A percentile compares a stretch with the other conserved stretches of the same genome.
Conservation (phyloP, 352 stramenopile genomes). For the Globisporangium cylindrosporum region DNA sequence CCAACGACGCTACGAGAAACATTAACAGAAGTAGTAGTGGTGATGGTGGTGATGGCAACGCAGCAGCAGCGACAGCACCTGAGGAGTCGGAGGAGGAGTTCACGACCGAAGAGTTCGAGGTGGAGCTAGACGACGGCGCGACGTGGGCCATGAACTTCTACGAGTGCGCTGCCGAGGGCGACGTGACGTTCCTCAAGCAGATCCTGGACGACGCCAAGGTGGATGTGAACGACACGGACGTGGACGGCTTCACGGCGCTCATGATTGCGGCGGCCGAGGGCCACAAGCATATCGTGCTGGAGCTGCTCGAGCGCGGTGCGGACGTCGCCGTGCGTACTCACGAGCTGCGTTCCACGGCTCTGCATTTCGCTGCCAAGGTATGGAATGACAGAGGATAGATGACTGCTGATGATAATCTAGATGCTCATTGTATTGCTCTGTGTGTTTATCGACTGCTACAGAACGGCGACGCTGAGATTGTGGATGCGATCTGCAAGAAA, state of each 20-base stretch:
- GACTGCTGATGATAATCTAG: background rate
- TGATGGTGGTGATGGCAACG: background rate
- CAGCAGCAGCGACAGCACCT: background rate
- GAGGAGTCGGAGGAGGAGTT: slow-evolving; percentile 51
- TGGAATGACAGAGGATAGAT: background rate
- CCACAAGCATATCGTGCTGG: slow-evolving; percentile 49
- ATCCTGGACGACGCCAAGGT: slow-evolving; percentile 62
- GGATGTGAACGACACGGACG: slow-evolving; percentile 67
- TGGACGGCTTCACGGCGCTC: slow-evolving; percentile 82
- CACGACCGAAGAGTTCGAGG: slow-evolving; percentile 60
- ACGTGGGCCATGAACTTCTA: slow-evolving; percentile 72
- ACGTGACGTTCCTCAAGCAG: slow-evolving; percentile 54
- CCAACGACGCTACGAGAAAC: background rate
- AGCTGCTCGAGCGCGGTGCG: slow-evolving; percentile 54
- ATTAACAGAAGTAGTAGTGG: too few relatives aligned
- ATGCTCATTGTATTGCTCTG: background rate
- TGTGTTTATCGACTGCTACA: slow-evolving; percentile 16
- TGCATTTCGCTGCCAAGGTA: slow-evolving; percentile 83
- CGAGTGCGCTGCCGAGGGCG: slow-evolving; percentile 66
- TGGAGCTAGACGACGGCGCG: slow-evolving; percentile 51
- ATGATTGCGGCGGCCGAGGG: slow-evolving; percentile 82
- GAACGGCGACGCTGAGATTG: slow-evolving; percentile 63
- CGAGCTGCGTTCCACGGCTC: slow-evolving; percentile 67
- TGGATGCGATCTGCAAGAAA: slow-evolving; percentile 68
- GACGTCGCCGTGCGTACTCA: slow-evolving; percentile 64